Evolutionary conservation across 1,284 basidiomycete genomes (phyloP).

Genomic region (Vanrija humicola): DNA sequence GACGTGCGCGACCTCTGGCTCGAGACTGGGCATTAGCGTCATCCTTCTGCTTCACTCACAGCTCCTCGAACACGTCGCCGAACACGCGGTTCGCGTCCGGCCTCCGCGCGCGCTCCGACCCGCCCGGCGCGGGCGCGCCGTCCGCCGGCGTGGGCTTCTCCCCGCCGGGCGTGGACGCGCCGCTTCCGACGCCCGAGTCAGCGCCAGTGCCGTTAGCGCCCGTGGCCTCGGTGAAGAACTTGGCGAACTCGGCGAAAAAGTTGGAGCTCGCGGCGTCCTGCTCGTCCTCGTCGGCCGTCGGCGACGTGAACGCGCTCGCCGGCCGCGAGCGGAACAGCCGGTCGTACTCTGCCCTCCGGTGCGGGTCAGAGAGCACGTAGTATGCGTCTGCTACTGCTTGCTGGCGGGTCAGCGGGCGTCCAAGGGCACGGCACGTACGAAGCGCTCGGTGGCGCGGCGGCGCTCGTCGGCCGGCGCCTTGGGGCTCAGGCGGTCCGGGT

Average conservation of each 20-base stretch:
- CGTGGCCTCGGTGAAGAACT: constrained; percentile 57
- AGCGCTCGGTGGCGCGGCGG: constrained; percentile 70
- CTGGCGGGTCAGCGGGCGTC: constrained; percentile 27
- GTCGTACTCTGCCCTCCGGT: constrained; percentile 78
- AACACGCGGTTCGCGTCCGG: constrained; percentile 79
- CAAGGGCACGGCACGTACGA: constrained; percentile 51
- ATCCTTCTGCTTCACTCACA: constrained; percentile 38
- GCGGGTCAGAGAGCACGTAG: constrained; percentile 82
- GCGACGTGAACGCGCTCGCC: constrained; percentile 36
- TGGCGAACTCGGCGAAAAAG: constrained; percentile 74
- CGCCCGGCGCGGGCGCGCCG: constrained; percentile 6
- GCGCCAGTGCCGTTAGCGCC: constrained; percentile 17
- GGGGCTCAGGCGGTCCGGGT: constrained; percentile 75
- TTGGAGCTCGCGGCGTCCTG: constrained; percentile 61
- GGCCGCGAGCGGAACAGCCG: constrained; percentile 55
- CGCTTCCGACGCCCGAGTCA: neutral
- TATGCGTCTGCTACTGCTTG: constrained; percentile 92
- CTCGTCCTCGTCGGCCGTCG: constrained; percentile 45
- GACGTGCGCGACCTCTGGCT: constrained; percentile 47
- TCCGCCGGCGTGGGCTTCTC: constrained; percentile 4
- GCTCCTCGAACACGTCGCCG: constrained; percentile 85
- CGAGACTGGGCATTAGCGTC: constrained; percentile 32
- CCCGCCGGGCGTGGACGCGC: neutral
- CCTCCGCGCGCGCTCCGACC: constrained; percentile 36
- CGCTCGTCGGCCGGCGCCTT: constrained; percentile 69